A percentile compares a stretch with the other conserved stretches of the same genome.
phyloP scores from a whole-genome alignment of 2,329 filamentous ascomycete species.

The Didymella segeticola region DNA sequence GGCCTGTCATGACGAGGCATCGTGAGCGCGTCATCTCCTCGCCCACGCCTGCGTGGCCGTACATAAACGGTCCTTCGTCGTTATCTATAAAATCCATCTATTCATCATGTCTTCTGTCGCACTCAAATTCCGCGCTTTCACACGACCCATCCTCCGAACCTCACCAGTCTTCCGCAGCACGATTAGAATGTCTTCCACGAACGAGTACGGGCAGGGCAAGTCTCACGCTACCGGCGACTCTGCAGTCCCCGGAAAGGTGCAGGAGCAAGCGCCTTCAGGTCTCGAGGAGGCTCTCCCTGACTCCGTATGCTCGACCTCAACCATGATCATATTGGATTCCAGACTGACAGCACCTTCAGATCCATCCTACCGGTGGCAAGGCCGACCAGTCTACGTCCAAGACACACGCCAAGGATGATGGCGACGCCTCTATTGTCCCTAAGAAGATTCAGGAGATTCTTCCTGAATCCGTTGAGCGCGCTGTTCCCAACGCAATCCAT shows the following conservation, averaged over 20 bases:
- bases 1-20: slow-evolving; percentile 3
- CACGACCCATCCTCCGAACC: slow-evolving; percentile 25
- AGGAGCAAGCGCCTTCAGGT: slow-evolving; percentile 48
- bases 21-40: neutral
- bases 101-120: slow-evolving; percentile 28
- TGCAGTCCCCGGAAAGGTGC: slow-evolving; percentile 48
- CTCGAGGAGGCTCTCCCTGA: slow-evolving; percentile 52
- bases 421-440: slow-evolving; percentile 50
- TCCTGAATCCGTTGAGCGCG: slow-evolving; percentile 54
- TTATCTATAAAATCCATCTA: slow-evolving; percentile 15
- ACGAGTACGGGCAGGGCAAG: slow-evolving; percentile 50
- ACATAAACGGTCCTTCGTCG: slow-evolving; percentile 9
- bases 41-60: slow-evolving; percentile 2
- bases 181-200: slow-evolving; percentile 38
- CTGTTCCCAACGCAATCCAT: slow-evolving; percentile 53
- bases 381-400: slow-evolving; percentile 43
- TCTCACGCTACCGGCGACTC: slow-evolving; percentile 52
- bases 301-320: slow-evolving; percentile 24
- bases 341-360: slow-evolving; percentile 18
- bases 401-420: slow-evolving; percentile 50
- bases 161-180: slow-evolving; percentile 22
- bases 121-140: slow-evolving; percentile 28
- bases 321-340: too few relatives aligned
- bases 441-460: slow-evolving; percentile 53
- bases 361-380: slow-evolving; percentile 48